Conservation (phyloP, 768 basidiomycete genomes). For the Hirschioporus abietinus region DNA sequence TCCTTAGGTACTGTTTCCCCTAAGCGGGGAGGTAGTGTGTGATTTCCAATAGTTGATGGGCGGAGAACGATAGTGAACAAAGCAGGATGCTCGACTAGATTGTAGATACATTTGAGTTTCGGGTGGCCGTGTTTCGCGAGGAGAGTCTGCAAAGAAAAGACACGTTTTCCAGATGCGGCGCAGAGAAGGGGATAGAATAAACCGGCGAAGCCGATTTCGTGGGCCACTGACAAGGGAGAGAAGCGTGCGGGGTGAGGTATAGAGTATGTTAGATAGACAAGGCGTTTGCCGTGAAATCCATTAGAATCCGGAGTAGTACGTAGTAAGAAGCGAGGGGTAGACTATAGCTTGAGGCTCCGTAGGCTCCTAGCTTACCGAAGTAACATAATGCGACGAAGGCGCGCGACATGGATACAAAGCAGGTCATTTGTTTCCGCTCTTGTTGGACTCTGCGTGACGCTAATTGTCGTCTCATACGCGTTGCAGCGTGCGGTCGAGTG, state of each 20-base stretch:
- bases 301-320: background rate
- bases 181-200: background rate
- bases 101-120: background rate
- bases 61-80: background rate
- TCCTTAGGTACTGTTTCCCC: background rate
- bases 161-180: background rate
- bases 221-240: background rate
- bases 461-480: background rate
- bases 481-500: background rate
- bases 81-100: background rate
- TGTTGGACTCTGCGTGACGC: background rate
- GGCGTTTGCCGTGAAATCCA: background rate
- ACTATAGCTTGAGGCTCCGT: background rate
- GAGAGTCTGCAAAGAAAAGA: background rate
- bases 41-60: background rate
- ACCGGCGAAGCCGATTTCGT: background rate
- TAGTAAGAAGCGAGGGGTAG: background rate
- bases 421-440: background rate
- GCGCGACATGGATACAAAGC: background rate
- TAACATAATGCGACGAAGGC: background rate
- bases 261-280: background rate
- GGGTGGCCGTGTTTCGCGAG: background rate
- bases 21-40: background rate
- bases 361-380: background rate
- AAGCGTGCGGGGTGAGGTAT: constrained; percentile 1